Base-by-base conservation (phyloP, 1,284 basidiomycete genomes). In the Trichosporon inkin region DNA sequence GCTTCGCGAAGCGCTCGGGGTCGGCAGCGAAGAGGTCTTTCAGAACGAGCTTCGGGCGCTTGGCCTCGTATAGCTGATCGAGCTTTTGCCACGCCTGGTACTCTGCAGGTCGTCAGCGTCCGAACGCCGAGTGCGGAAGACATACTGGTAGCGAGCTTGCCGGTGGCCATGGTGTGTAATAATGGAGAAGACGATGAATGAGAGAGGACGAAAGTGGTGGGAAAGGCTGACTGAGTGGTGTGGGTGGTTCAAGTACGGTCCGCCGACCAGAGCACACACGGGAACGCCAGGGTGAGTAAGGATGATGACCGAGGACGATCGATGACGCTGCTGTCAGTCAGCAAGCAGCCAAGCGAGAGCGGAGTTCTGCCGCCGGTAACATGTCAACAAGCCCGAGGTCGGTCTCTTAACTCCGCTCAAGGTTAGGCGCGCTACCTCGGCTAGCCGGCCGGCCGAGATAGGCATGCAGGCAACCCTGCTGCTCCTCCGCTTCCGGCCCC, bases 31-130 rank as follows among this genome's bases (percentile, higher is more conserved):
- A 99, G 68, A 98, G 89, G 62, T 96, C 87, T 78, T 88, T 90
- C 67, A 99, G 85, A 73, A 90, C 82, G 78, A 97, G 87, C 67
- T 84, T 84, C 65, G 85, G 78, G 67, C 85, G 81, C 75, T 95
- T 85, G 47, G 84, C 79, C 73, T 90, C 85, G 80, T 96, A 89
- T 62, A 92, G 84, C 73, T 84, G 72, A 81, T 97, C 87, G 68
- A 99, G 90, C 79, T 92, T 88, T 80, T 91, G 85, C 93, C 94
- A 98, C 53, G 91, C 80, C 44, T 86, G 65, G 81, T 94, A 94
- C 62, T 90, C 92, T 95, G 71, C 36, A 19, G 47, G 35, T 41
- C 13, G 54, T 35, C 10, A 53, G 20, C 41, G 14, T 6, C 19
- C 17, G 16, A 10, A 34, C 10, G 32, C 6, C 32, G 14, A 19